Conservation (phyloP, 352 stramenopile genomes). For the Halophytophthora polymorphica region DNA sequence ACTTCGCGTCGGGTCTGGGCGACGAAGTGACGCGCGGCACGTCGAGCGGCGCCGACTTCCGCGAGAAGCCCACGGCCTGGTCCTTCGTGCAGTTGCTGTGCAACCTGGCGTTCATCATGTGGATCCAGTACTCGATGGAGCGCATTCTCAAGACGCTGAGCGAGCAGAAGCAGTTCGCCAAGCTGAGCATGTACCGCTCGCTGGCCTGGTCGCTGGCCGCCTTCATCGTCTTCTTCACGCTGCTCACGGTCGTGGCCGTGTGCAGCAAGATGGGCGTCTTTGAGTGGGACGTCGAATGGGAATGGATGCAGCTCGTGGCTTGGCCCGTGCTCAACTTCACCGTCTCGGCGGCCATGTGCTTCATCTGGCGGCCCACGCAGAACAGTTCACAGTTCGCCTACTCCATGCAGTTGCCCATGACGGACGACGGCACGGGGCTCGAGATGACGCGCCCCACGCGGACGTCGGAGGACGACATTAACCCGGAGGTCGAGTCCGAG, state of each 20-base stretch:
- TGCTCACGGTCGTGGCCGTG: constrained; percentile 81
- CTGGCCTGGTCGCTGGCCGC: constrained; percentile 72
- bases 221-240: constrained; percentile 89
- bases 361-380: constrained; percentile 88
- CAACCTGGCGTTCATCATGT: constrained; percentile 89
- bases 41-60: constrained; percentile 75
- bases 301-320: constrained; percentile 90
- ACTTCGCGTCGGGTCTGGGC: constrained; percentile 71
- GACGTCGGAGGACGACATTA: constrained; percentile 45
- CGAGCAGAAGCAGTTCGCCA: constrained; percentile 89
- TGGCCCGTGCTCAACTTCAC: constrained; percentile 91
- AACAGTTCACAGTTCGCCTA: constrained; percentile 86
- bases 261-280: constrained; percentile 82
- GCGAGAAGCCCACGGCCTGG: constrained; percentile 76
- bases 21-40: constrained; percentile 80
- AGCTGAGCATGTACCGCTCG: constrained; percentile 87
- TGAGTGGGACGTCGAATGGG: constrained; percentile 89
- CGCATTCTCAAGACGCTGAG: constrained; percentile 74
- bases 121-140: constrained; percentile 88
- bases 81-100: constrained; percentile 84
- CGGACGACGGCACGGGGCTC: constrained; percentile 51
- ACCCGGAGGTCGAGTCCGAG: constrained; percentile 53
- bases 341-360: constrained; percentile 84
- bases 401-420: constrained; percentile 82
- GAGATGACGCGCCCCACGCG: constrained; percentile 60